A percentile compares a stretch with the other conserved stretches of the same genome.
phyloP scores from a whole-genome alignment of 176 grass and related monocot genomes.

The Avena eriantha region DNA sequence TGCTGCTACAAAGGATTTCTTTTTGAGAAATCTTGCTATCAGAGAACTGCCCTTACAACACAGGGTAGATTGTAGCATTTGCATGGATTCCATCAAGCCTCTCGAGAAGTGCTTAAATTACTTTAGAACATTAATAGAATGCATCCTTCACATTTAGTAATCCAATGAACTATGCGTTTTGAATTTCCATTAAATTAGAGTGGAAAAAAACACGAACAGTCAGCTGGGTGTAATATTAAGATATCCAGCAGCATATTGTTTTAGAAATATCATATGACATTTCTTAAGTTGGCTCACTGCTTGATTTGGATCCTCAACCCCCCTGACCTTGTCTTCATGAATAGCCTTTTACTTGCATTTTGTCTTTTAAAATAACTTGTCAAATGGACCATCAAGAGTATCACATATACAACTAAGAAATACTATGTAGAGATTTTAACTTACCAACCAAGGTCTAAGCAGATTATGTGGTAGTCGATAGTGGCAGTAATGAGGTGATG shows the following conservation, averaged over 20 bases:
- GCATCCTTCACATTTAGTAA: constrained; percentile 12
- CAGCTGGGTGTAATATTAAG: constrained; percentile 20
- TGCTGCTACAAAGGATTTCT: constrained; percentile 9
- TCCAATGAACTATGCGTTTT: constrained; percentile 20
- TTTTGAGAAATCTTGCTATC: not conserved
- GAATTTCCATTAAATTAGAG: constrained; percentile 19
- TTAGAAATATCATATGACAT: not conserved
- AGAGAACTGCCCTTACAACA: constrained; percentile 15
- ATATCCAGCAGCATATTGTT: constrained; percentile 2
- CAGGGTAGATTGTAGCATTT: constrained; percentile 5
- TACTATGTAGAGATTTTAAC: not conserved
- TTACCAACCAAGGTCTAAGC: not conserved
- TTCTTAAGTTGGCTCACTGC: constrained; percentile 14
- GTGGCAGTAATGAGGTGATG: not conserved
- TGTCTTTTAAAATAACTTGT: constrained; percentile 35
- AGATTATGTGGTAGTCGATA: constrained; percentile 27
- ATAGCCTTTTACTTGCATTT: not conserved
- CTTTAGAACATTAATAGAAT: constrained; percentile 28
- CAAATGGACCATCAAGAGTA: constrained; percentile 6
- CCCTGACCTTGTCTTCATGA: not conserved
- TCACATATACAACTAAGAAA: constrained; percentile 25
- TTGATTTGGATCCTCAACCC: constrained; percentile 27
- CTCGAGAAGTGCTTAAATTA: constrained; percentile 15
- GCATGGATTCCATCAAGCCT: constrained; percentile 16
- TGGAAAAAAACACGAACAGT: not conserved